Evolutionary conservation across 495 filamentous ascomycete species (phyloP).

Genomic region (Xylaria castorea): DNA sequence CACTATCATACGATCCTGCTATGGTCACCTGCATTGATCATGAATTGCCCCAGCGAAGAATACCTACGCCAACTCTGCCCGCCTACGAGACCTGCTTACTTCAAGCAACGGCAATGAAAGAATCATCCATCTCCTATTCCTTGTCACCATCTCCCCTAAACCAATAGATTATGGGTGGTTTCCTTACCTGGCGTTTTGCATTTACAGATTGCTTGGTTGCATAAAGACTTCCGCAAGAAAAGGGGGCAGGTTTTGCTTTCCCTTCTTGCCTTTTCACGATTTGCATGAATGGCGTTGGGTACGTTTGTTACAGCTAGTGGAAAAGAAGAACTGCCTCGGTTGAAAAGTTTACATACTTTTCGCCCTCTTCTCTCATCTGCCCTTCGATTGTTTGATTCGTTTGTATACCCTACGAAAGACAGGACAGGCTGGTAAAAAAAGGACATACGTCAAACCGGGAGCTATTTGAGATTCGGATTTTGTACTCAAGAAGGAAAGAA

Average conservation of each 20-base stretch:
- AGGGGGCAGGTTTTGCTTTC: slow-evolving; percentile 2
- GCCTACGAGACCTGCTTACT: background rate
- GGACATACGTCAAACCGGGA: background rate
- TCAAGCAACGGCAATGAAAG: slow-evolving; percentile 4
- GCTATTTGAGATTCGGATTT: background rate
- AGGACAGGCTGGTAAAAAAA: slow-evolving; percentile 15
- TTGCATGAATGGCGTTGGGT: slow-evolving; percentile 31
- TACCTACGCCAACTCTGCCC: background rate
- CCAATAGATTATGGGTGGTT: slow-evolving; percentile 25
- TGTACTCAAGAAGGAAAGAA: background rate
- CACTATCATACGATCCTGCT: background rate
- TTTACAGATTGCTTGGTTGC: slow-evolving; percentile 20
- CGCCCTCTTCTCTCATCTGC: background rate
- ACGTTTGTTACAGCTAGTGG: slow-evolving; percentile 12
- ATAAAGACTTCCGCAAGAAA: slow-evolving; percentile 22
- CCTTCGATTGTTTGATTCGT: slow-evolving; percentile 4
- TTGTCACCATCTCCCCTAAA: background rate
- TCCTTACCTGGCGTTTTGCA: slow-evolving; percentile 27
- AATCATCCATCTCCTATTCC: background rate
- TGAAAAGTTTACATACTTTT: background rate
- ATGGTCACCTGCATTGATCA: background rate
- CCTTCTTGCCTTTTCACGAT: slow-evolving; percentile 16
- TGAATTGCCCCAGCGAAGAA: slow-evolving; percentile 2
- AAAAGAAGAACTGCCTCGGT: background rate
- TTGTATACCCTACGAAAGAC: slow-evolving; percentile 26